Evolutionary conservation across 192 early-diverging fungal species (phyloP).

Genomic region (Coemansia sp.): DNA sequence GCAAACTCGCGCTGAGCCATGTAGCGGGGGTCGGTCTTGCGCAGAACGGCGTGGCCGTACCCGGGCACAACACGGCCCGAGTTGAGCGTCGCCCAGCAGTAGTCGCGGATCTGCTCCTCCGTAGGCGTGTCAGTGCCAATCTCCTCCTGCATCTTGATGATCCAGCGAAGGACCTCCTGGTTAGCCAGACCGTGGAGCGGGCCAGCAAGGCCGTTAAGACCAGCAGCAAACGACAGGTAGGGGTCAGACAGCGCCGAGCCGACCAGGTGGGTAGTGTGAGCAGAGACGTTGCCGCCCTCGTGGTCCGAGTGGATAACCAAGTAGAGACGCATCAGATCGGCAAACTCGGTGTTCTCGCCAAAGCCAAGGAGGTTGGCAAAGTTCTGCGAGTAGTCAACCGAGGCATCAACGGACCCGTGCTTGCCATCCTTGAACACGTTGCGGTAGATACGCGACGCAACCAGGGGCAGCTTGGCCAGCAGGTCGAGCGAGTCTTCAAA

Average conservation of each 20-base stretch:
- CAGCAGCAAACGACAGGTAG: slow-evolving; percentile 96
- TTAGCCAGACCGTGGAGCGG: slow-evolving; percentile 99
- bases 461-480: slow-evolving; percentile 95
- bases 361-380: slow-evolving; percentile 92
- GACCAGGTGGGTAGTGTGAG: slow-evolving; percentile 95
- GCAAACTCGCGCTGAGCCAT: slow-evolving; percentile 98
- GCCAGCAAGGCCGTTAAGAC: slow-evolving; percentile 96
- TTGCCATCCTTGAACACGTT: slow-evolving; percentile 99
- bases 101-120: slow-evolving; percentile 95
- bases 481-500: slow-evolving; percentile 98
- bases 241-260: slow-evolving; percentile 98
- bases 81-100: slow-evolving; percentile 95
- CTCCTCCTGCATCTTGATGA: slow-evolving; percentile 85
- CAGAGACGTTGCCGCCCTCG: slow-evolving; percentile 99
- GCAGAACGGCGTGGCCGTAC: slow-evolving; percentile 98
- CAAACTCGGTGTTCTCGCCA: slow-evolving; percentile 83
- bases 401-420: slow-evolving; percentile 78
- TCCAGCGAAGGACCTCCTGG: slow-evolving; percentile 99
- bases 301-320: slow-evolving; percentile 99
- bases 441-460: slow-evolving; percentile 98
- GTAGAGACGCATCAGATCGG: slow-evolving; percentile 98
- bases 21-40: slow-evolving; percentile 98
- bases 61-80: slow-evolving; percentile 96
- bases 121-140: slow-evolving; percentile 80
- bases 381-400: slow-evolving; percentile 95